Base-by-base conservation (phyloP, 2,329 filamentous ascomycete species). In the Fusarium illudens region DNA sequence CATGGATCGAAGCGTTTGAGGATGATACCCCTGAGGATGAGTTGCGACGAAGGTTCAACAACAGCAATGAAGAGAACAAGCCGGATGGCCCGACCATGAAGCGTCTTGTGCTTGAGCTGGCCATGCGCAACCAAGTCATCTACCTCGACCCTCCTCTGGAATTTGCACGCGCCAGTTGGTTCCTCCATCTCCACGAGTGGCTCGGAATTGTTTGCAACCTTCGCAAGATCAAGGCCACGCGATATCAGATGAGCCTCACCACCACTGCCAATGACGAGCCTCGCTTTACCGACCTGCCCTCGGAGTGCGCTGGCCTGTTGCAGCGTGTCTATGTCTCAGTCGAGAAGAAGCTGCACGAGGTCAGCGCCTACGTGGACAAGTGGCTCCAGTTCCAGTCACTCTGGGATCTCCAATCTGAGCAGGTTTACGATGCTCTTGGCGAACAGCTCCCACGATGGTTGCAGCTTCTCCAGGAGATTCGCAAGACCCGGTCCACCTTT, bases 341-440 rank as follows among this genome's bases (percentile, higher is more conserved):
- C 10, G 94, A 98, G 79, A 88, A 88, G 68, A 97, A 96, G 79
- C 82, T 99, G 5, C 84, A 86, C 15, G 89, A 92, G 42, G 93
- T 98, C 30, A 88, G 92, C 34, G 84, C 85, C 4, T 99, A 99
- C 72, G 93, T 99, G 10, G 94, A 97, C 77, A 96, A 98, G 79
- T 99, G 96, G 96, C 85, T 99, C 46, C 96, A 97, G 73, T 99
- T 98, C 80, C 96, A 99, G 79, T 98, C 95, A 7, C 86, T 99
- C 1, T 99, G 96, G 96, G 96, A 99, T 82, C 85, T 99, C 60
- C 95, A 97, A 77, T 93, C 95, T 3, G 95, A 97, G 68, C 93
- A 97, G 71, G 94, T 99, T 2, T 97, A 97, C 75, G 93, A 97
- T 65, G 88, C 92, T 54, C 86, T 99, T 8, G 94, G 95, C 11